phyloP scores from a whole-genome alignment of 768 basidiomycete genomes.

The Tricholoma hemisulphureum region DNA sequence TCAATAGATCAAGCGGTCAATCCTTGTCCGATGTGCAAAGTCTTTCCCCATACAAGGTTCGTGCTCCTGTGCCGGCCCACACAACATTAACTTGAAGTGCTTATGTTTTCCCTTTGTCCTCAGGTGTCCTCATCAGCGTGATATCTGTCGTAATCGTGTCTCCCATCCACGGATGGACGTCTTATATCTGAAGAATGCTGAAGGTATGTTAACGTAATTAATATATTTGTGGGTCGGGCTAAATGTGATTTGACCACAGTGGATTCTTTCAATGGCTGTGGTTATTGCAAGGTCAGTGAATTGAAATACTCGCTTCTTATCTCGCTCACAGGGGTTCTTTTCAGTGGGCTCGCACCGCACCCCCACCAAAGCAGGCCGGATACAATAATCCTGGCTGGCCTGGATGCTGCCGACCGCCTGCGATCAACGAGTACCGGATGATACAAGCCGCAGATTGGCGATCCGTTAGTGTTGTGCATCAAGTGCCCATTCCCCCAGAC shows the following conservation, averaged over 20 bases:
- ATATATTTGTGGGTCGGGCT: slow-evolving; percentile 9
- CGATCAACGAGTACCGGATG: slow-evolving; percentile 52
- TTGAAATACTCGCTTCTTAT: slow-evolving; percentile 19
- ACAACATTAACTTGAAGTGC: slow-evolving; percentile 6
- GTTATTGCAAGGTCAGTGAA: slow-evolving; percentile 78
- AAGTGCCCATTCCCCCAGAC: slow-evolving; percentile 68
- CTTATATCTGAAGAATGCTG: slow-evolving; percentile 81
- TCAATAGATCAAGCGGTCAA: slow-evolving; percentile 66
- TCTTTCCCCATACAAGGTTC: slow-evolving; percentile 68
- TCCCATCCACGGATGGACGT: slow-evolving; percentile 77
- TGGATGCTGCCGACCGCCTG: slow-evolving; percentile 83
- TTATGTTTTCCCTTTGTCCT: slow-evolving; percentile 20
- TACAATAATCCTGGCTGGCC: slow-evolving; percentile 81
- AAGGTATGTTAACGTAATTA: slow-evolving; percentile 47
- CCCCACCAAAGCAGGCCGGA: slow-evolving; percentile 51
- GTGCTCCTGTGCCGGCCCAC: slow-evolving; percentile 12
- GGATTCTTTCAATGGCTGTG: slow-evolving; percentile 81
- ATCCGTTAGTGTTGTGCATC: slow-evolving; percentile 73
- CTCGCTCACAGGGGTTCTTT: slow-evolving; percentile 22
- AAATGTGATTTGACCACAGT: slow-evolving; percentile 43
- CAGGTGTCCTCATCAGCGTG: slow-evolving; percentile 77
- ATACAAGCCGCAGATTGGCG: slow-evolving; percentile 79
- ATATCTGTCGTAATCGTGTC: slow-evolving; percentile 71
- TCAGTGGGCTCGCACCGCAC: slow-evolving; percentile 71
- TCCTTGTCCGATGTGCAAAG: slow-evolving; percentile 83